Conservation (phyloP, 2,329 filamentous ascomycete genomes). For the Erysiphe neolycopersici region DNA sequence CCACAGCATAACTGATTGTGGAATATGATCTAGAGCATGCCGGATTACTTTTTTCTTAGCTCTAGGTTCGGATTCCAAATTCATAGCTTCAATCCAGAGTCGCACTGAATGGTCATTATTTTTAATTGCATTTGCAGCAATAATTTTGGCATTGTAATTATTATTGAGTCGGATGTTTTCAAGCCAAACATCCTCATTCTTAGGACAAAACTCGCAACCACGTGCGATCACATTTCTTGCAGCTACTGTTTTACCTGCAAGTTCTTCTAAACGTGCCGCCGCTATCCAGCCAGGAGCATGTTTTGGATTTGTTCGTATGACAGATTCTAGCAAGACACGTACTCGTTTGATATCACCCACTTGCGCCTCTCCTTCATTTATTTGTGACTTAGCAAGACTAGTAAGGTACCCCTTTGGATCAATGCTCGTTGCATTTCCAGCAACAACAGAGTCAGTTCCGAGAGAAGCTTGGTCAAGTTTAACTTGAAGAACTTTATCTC, state of each 20-base stretch:
- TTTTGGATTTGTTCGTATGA: constrained; percentile 88
- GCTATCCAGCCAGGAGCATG: constrained; percentile 94
- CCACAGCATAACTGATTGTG: constrained; percentile 90
- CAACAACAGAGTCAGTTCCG: constrained; percentile 36
- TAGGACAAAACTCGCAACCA: constrained; percentile 74
- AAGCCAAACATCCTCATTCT: constrained; percentile 85
- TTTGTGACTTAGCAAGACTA: constrained; percentile 56
- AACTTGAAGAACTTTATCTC: constrained; percentile 90
- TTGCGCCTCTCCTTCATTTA: constrained; percentile 54
- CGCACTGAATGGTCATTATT: constrained; percentile 69
- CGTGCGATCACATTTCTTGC: constrained; percentile 69
- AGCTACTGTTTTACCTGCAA: constrained; percentile 73
- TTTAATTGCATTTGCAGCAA: constrained; percentile 79
- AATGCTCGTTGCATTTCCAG: constrained; percentile 68
- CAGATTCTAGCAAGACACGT: constrained; percentile 74
- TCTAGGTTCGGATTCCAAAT: constrained; percentile 53
- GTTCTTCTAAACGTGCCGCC: constrained; percentile 69
- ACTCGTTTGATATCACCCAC: constrained; percentile 92
- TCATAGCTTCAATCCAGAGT: constrained; percentile 90
- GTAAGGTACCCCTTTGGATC: constrained; percentile 93
- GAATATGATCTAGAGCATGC: constrained; percentile 75
- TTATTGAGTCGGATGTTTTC: constrained; percentile 90
- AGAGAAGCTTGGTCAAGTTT: constrained; percentile 70
- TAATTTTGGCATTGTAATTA: constrained; percentile 78
- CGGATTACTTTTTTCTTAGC: constrained; percentile 84